These are phyloP conservation scores for Olyra latifolia DNA, from an alignment of 176 grass and related monocot genomes.

Conservation along the genomic window DNA sequence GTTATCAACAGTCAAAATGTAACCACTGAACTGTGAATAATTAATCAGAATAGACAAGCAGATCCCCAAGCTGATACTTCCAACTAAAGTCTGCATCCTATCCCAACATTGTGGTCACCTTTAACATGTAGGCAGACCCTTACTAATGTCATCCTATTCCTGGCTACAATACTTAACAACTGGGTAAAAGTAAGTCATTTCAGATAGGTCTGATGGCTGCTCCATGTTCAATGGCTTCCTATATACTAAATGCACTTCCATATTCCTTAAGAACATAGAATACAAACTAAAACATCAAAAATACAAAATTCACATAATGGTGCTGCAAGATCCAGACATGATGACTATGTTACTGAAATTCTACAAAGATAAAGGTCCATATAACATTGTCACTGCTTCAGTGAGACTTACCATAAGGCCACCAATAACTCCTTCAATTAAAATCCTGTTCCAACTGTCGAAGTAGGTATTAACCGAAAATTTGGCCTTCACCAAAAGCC, in stretches of 20 bases:
- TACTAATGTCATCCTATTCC: background rate
- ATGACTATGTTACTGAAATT: background rate
- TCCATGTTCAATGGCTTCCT: background rate
- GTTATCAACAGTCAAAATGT: background rate
- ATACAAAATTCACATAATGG: background rate
- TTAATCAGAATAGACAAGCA: background rate
- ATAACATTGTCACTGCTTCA: background rate
- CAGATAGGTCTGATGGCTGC: background rate
- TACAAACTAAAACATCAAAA: background rate
- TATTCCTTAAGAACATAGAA: background rate
- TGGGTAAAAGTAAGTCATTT: background rate
- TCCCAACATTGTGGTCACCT: background rate
- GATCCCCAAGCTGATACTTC: background rate
- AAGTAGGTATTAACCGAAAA: conserved; percentile 73
- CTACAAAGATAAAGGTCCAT: conserved; percentile 4
- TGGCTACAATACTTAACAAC: conserved; percentile 2
- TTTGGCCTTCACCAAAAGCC: conserved; percentile 66
- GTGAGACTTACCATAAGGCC: conserved; percentile 79
- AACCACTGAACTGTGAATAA: background rate
- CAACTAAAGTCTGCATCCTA: background rate
- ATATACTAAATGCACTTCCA: background rate
- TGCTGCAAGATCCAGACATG: background rate
- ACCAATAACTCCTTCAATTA: conserved; percentile 77
- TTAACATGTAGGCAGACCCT: background rate
- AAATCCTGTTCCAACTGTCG: conserved; percentile 81